Base-by-base conservation (phyloP, 2,329 filamentous ascomycete species). In the Trichoderma sp. region DNA sequence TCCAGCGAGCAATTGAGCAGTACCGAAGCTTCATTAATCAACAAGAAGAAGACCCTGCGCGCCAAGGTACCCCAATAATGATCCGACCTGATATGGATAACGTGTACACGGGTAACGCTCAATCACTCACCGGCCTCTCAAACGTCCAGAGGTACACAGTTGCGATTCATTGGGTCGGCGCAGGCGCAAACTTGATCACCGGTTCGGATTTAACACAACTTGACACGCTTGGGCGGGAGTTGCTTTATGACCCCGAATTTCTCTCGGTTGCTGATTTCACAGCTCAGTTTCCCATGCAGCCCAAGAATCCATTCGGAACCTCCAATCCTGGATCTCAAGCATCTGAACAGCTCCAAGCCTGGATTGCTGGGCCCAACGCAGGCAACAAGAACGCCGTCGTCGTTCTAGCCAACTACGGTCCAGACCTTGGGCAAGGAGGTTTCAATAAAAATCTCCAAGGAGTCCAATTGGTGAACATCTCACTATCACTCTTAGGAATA, bases 21-120 rank as follows among this genome's bases (percentile, higher is more conserved):
- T 71, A 71, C 31, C 68, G 68, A 45, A 71, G 68, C 53, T 71
- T 60, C 24, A 71, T 71, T 27, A 71, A 71, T 16, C 68, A 71
- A 16, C 68, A 71, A 24, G 68, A 71, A 24, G 68, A 71, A 71
- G 68, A 71, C 35, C 68, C 68, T 31, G 24, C 68, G 9, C 68
- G 68, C 56, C 68, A 71, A 18, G 53, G 56, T n/a, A 60, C 35
- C 35, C 68, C 68, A 4, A 71, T 71, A 27, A 71, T 71, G 68
- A 45, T 71, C 35, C 68, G 56, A 9, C 68, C 68, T 16, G 68
- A 71, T 27, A 71, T 71, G 68, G 68, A 71, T 45, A 71, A 71
- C 11, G 45, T 71, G 68, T 71, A 71, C 24, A 71, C 56, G 14
- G 68, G 68, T 9, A 71, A 71, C 56, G 68, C 53, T 7, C 53